Evolutionary conservation across 164 flowering plant genomes (phyloP), one percentile per base, ranked within the genome.

Genomic region (Chloranthus sessilifolius): DNA sequence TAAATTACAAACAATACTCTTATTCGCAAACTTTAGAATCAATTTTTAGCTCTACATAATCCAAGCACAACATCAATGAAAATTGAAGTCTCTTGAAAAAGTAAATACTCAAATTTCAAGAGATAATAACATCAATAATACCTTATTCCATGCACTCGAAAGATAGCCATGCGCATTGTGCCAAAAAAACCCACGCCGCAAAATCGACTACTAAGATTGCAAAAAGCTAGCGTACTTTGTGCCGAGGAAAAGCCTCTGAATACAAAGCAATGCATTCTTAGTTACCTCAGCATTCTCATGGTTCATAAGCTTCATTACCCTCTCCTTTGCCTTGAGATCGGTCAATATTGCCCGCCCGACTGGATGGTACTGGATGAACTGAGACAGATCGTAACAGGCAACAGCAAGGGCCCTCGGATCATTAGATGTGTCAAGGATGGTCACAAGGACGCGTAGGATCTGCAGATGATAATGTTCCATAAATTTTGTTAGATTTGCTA

Each of bases 201-300:
- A 33, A 33, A 33, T 7, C 7, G 8, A 33, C 36, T 7, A 19
- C 44, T 62, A 91, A 31, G 59, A 82, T 71, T 87, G 98, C 81
- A 91, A 71, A 70, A 91, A 91, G 78, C 98, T 88, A 0, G 98
- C 92, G 47, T 91, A 91, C 69, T 88, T 91, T 56, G 98, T 77
- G 19, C 98, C 98, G 7, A 91, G 76, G 76, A 91, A 83, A 26
- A 91, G 96, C 85, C 96, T 85, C 55, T 91, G 98, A 17, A 83
- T 68, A 49, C 98, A 85, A 23, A 91, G 88, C 23, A 91, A 67
- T 5, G 96, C 86, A 55, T 81, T 85, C 69, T 88, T 91, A 14
- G 95, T 88, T 23, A 88, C 95, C 72, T 88, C 96, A 1, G 85
- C 68, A 60, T 76, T 88, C 64, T 88, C 90, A 44, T 91, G 96